Percentiles rank a stretch among this genome's conserved stretches.
Conservation (phyloP, 2,329 filamentous ascomycete genomes). For the Ceratocystis albifundus region DNA sequence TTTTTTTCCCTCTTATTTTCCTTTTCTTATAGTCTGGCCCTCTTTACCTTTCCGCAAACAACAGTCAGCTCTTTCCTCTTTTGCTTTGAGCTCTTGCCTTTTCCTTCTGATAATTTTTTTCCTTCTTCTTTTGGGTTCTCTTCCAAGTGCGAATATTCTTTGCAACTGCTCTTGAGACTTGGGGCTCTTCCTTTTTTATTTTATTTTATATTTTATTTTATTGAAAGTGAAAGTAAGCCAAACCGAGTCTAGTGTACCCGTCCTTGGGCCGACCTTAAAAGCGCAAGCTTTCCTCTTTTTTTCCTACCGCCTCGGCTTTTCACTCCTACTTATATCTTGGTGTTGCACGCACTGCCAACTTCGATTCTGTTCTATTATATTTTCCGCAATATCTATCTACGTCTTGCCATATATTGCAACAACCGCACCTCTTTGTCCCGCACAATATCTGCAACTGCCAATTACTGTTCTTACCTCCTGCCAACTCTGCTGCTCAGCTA, state of each 20-base stretch:
- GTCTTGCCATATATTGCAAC: not conserved
- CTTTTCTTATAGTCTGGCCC: not conserved
- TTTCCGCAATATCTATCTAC: not conserved
- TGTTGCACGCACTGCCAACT: not conserved
- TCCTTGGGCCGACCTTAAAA: not conserved
- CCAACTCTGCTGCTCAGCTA: not conserved
- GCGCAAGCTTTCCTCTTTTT: not conserved
- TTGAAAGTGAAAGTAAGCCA: not conserved
- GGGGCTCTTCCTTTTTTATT: not conserved
- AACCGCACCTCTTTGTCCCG: not conserved
- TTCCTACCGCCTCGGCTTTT: not conserved
- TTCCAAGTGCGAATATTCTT: slow-evolving; percentile 7
- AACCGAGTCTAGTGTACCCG: not conserved
- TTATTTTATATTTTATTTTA: too few species aligned
- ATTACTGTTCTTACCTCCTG: not conserved
- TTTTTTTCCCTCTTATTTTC: not conserved
- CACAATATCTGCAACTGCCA: not conserved
- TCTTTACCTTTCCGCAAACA: not conserved
- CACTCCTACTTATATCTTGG: slow-evolving; percentile 5
- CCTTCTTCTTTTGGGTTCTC: not conserved
- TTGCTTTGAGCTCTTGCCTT: not conserved
- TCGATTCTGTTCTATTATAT: not conserved
- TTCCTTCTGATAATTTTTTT: not conserved
- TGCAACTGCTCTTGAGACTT: not conserved
- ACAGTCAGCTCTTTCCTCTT: not conserved